Percentiles rank a stretch among this genome's conserved stretches.
Evolutionary conservation across 75 land plant genomes (phyloP).

Genomic region (Pinus taeda): DNA sequence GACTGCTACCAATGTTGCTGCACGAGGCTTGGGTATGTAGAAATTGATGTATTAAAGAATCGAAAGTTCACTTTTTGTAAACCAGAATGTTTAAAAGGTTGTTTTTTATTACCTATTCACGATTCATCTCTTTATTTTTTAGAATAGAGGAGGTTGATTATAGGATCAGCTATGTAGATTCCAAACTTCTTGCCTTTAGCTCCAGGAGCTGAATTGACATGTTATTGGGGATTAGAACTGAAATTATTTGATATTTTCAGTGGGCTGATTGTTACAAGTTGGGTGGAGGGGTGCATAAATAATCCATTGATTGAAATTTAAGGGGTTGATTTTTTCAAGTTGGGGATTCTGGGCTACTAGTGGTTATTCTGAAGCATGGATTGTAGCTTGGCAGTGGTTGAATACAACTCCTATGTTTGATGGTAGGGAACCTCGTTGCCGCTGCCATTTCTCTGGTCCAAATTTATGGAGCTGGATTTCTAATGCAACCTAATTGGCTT

Average conservation of each 20-base stretch:
- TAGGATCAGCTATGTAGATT: background rate
- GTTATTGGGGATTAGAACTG: background rate
- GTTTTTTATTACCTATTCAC: background rate
- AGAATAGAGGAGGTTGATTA: background rate
- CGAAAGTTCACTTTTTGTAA: background rate
- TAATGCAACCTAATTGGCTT: conserved; percentile 34
- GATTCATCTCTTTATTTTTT: background rate
- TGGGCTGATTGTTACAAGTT: background rate
- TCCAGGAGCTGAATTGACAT: background rate
- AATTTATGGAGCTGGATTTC: conserved; percentile 39
- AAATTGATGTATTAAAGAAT: background rate
- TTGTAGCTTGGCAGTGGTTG: conserved; percentile 49
- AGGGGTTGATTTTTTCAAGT: background rate
- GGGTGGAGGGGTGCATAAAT: background rate
- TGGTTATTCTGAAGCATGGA: conserved; percentile 33
- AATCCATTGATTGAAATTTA: background rate
- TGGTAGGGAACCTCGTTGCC: conserved; percentile 25
- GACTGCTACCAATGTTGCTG: conserved; percentile 99
- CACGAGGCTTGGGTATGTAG: conserved; percentile 94
- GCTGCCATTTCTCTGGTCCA: conserved; percentile 30
- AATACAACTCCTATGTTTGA: conserved; percentile 19
- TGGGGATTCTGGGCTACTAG: conserved; percentile 28
- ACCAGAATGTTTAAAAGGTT: background rate
- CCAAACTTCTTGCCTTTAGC: background rate
- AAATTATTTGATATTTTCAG: background rate